These are phyloP conservation scores for Conringia planisiliqua DNA, from an alignment of 345 rosid genomes.

Conservation along the genomic window DNA sequence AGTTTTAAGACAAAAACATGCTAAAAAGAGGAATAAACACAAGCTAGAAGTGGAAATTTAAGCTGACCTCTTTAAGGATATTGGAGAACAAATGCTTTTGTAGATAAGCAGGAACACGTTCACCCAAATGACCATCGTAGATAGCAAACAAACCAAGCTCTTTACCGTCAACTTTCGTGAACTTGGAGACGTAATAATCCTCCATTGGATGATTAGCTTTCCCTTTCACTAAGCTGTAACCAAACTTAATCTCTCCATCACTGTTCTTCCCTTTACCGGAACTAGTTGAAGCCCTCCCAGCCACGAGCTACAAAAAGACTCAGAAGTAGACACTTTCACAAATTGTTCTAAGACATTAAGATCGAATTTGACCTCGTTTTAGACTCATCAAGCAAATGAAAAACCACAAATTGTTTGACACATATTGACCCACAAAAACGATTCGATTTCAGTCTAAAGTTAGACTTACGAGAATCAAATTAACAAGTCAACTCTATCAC, in stretches of 20 bases:
- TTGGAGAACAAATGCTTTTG: conserved; percentile 62
- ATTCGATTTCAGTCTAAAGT: not conserved
- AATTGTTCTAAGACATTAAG: not conserved
- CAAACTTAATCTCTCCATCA: conserved; percentile 49
- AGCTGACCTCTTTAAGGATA: conserved; percentile 55
- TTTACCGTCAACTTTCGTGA: conserved; percentile 38
- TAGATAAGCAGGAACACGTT: conserved; percentile 67
- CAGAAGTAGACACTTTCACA: not conserved
- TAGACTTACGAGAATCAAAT: not conserved
- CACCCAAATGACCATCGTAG: conserved; percentile 74
- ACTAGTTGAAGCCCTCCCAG: conserved; percentile 47
- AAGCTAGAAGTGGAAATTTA: not conserved
- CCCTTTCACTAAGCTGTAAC: conserved; percentile 62
- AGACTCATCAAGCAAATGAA: not conserved
- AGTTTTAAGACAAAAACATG: not conserved
- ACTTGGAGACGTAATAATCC: conserved; percentile 70
- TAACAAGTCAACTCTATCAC: conserved; percentile 3
- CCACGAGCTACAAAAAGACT: conserved; percentile 38
- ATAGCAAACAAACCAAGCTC: conserved; percentile 73
- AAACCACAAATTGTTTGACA: not conserved
- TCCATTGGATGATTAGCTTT: conserved; percentile 84
- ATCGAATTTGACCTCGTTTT: not conserved
- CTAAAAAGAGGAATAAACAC: not conserved
- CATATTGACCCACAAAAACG: not conserved
- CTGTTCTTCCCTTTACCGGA: conserved; percentile 63